Percentiles rank a stretch among this genome's conserved stretches.
These are phyloP conservation scores for Rhynchospora tenuis DNA, from an alignment of 176 grass and related monocot genomes.

Conservation along the genomic window DNA sequence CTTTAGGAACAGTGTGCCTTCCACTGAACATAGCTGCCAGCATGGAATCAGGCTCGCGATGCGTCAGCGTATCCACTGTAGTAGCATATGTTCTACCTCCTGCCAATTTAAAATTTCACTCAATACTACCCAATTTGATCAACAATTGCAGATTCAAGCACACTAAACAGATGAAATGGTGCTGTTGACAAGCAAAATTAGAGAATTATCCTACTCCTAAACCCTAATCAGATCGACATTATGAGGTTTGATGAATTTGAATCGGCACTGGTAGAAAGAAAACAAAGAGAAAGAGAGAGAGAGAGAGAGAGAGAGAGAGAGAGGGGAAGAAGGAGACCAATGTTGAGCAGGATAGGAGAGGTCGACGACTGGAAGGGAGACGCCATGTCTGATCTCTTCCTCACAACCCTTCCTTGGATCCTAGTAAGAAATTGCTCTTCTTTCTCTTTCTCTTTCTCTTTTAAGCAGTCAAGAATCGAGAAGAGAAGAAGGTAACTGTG, in stretches of 20 bases:
- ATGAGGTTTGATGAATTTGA: background rate
- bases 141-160: background rate
- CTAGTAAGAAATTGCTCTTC: background rate
- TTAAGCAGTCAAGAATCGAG: background rate
- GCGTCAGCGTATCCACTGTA: conserved; percentile 81
- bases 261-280: background rate
- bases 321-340: conserved; percentile 33
- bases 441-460: background rate
- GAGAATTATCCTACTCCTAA: background rate
- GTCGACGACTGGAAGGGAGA: conserved; percentile 21
- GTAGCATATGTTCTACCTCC: conserved; percentile 78
- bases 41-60: conserved; percentile 82
- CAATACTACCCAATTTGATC: background rate
- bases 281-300: background rate
- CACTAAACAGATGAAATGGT: background rate
- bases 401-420: background rate
- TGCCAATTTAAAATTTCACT: conserved; percentile 13
- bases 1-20: conserved; percentile 47
- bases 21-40: conserved; percentile 94
- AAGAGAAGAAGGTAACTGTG: too few relatives aligned
- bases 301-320: background rate
- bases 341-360: conserved; percentile 52
- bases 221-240: background rate
- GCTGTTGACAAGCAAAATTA: background rate
- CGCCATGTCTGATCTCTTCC: background rate